phyloP scores from a whole-genome alignment of 208 protist genomes.

The Leptomonas pyrrhocoris region DNA sequence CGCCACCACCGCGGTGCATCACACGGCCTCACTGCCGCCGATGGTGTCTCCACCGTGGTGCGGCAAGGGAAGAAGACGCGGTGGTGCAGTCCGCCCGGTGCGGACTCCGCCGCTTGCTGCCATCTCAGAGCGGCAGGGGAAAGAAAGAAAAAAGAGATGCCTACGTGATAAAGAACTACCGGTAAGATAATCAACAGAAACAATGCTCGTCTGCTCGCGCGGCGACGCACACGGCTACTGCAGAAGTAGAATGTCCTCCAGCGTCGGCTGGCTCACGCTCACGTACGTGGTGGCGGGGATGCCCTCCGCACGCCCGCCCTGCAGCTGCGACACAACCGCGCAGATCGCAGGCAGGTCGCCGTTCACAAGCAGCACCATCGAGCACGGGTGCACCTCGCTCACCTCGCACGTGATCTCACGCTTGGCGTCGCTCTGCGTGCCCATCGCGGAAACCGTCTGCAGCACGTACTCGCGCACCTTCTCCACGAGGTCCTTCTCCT shows the following conservation, averaged over 20 bases:
- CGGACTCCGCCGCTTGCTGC: too few species aligned
- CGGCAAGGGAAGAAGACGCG: too few species aligned
- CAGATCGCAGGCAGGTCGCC: constrained; percentile 50
- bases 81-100: too few species aligned
- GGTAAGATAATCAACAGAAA: not conserved
- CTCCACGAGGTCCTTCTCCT: constrained; percentile 23
- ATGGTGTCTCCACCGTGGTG: too few species aligned
- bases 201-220: not conserved
- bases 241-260: constrained; percentile 71
- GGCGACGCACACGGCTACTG: constrained; percentile 22
- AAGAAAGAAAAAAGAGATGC: too few species aligned
- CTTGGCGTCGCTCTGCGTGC: constrained; percentile 5
- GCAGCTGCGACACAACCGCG: constrained; percentile 40
- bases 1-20: too few species aligned
- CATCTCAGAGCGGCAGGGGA: too few species aligned
- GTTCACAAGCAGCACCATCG: constrained; percentile 46
- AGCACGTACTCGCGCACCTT: constrained; percentile 37
- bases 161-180: not conserved
- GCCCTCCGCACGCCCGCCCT: constrained; percentile 41
- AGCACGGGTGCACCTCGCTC: constrained; percentile 47
- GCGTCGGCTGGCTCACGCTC: constrained; percentile 63
- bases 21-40: too few species aligned
- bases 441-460: constrained; percentile 16
- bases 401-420: constrained; percentile 36
- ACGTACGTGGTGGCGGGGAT: constrained; percentile 59